phyloP scores from a whole-genome alignment of 2,329 filamentous ascomycete species.

The Tolypocladium tropicale region DNA sequence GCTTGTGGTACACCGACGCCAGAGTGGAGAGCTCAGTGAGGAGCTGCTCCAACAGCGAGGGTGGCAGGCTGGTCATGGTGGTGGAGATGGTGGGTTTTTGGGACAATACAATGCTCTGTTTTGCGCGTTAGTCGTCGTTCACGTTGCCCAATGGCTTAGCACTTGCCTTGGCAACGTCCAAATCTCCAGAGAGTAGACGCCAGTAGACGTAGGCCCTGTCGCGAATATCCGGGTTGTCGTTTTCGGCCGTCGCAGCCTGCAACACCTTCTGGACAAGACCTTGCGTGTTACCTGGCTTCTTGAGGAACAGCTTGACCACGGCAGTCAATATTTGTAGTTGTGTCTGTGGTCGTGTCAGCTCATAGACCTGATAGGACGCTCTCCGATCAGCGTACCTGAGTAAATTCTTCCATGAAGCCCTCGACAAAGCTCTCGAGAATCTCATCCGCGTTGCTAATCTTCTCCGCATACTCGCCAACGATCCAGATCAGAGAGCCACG shows the following conservation, averaged over 20 bases:
- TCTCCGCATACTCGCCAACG: conserved; percentile 96
- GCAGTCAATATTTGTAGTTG: conserved; percentile 96
- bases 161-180: conserved; percentile 73
- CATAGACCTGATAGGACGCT: too few relatives aligned
- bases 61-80: conserved; percentile 83
- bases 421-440: conserved; percentile 89
- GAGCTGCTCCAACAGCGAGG: conserved; percentile 78
- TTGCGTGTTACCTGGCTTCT: conserved; percentile 89
- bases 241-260: conserved; percentile 84
- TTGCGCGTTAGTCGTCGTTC: conserved; percentile 1
- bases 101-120: conserved; percentile 74
- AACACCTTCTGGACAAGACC: conserved; percentile 88
- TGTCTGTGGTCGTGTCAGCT: conserved; percentile 43
- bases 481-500: conserved; percentile 95
- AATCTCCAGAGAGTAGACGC: conserved; percentile 87
- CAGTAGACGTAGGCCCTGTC: conserved; percentile 98
- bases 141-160: not conserved
- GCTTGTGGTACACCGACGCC: conserved; percentile 97
- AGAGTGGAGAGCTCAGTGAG: conserved; percentile 86
- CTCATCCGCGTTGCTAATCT: conserved; percentile 97
- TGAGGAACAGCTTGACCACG: conserved; percentile 93
- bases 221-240: conserved; percentile 94
- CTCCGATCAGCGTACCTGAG: conserved; percentile 51
- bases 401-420: conserved; percentile 91
- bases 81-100: conserved; percentile 90